A percentile compares a stretch with the other conserved stretches of the same genome.
phyloP scores from a whole-genome alignment of 257 asterid genomes.

The Salvia splendens region DNA sequence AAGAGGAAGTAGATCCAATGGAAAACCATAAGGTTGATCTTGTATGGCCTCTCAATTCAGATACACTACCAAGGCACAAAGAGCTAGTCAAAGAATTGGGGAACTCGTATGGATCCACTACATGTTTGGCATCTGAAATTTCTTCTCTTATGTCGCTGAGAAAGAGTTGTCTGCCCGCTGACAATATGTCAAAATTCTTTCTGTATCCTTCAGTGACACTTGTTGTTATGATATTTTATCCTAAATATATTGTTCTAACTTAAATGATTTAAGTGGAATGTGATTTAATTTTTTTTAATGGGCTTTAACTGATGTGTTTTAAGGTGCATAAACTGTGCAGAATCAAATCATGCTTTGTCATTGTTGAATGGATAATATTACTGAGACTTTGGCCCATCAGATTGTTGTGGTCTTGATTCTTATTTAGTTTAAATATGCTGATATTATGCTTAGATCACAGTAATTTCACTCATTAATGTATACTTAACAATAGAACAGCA shows the following conservation, averaged over 20 bases:
- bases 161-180: constrained; percentile 39
- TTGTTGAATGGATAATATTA: constrained; percentile 19
- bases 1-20: constrained; percentile 43
- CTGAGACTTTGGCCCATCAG: background rate
- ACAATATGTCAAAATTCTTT: constrained; percentile 44
- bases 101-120: constrained; percentile 42
- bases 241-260: background rate
- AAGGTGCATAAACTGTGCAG: constrained; percentile 13
- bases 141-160: constrained; percentile 62
- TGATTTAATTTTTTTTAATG: constrained; percentile 8
- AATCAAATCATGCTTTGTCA: constrained; percentile 14
- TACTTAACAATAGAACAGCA: constrained; percentile 53
- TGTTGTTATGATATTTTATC: constrained; percentile 10
- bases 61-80: constrained; percentile 39
- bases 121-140: constrained; percentile 58
- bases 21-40: constrained; percentile 40
- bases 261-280: background rate
- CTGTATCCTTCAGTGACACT: constrained; percentile 68
- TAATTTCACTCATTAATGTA: constrained; percentile 26
- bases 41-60: constrained; percentile 57
- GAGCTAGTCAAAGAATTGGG: constrained; percentile 44
- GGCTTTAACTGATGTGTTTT: constrained; percentile 20
- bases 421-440: constrained; percentile 5
- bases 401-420: constrained; percentile 15
- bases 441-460: constrained; percentile 7